Conservation (phyloP, 192 early-diverging fungal genomes). For the Linnemannia exigua region DNA sequence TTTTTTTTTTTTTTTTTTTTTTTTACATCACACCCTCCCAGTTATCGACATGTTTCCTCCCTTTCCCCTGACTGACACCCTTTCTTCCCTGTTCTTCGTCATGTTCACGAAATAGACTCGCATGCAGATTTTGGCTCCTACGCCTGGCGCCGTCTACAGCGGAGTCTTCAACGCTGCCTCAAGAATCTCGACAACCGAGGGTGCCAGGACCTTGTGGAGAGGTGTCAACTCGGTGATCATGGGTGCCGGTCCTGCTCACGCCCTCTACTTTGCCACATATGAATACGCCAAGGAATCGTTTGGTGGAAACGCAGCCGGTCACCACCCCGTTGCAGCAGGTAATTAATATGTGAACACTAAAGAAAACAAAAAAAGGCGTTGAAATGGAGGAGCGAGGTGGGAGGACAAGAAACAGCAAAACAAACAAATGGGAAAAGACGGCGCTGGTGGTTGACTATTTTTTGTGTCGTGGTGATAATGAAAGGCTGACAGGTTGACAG, state of each 20-base stretch:
- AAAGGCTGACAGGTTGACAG: neutral
- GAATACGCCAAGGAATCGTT: slow-evolving; percentile 90
- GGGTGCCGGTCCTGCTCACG: slow-evolving; percentile 96
- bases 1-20: neutral
- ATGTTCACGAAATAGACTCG: slow-evolving; percentile 76
- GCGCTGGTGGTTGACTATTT: neutral
- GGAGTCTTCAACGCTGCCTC: slow-evolving; percentile 79
- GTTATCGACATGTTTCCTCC: neutral
- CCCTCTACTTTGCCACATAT: slow-evolving; percentile 95
- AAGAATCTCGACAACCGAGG: slow-evolving; percentile 82
- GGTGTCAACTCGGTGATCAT: slow-evolving; percentile 94
- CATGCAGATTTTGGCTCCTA: slow-evolving; percentile 89
- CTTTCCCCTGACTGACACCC: neutral
- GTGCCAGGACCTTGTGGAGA: slow-evolving; percentile 86
- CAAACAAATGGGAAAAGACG: neutral
- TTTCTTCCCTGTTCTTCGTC: neutral
- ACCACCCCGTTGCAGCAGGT: slow-evolving; percentile 75
- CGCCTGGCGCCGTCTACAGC: slow-evolving; percentile 77
- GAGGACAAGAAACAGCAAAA: neutral
- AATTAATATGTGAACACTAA: neutral
- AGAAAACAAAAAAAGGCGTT: neutral
- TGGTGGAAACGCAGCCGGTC: slow-evolving; percentile 67
- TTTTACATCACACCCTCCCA: neutral
- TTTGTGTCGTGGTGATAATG: neutral
- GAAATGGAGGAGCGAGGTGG: neutral